Percentiles rank a stretch among this genome's conserved stretches.
phyloP scores from a whole-genome alignment of 2,329 filamentous ascomycete species.

The Blumeriella jaapii region DNA sequence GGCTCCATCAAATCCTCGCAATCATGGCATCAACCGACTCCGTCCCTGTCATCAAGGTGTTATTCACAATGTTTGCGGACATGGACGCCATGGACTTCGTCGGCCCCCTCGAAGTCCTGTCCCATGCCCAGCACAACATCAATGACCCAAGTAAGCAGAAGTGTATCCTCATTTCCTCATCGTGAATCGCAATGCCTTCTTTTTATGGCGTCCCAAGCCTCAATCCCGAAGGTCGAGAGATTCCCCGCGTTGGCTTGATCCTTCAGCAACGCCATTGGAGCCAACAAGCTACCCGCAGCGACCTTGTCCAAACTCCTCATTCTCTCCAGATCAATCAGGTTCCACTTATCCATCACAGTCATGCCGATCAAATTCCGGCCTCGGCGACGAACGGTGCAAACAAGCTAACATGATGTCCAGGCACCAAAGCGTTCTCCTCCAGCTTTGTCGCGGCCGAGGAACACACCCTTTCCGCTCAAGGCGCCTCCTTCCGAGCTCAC shows the following conservation, averaged over 20 bases:
- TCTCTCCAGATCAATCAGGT: no score
- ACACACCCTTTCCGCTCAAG: constrained; percentile 44
- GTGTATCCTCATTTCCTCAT: not conserved
- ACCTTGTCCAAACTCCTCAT: no score
- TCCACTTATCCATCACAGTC: no score
- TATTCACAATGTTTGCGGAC: constrained; percentile 42
- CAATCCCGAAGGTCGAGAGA: not conserved
- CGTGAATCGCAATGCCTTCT: constrained; percentile 4
- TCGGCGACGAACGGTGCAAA: not conserved
- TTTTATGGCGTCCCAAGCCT: constrained; percentile 5
- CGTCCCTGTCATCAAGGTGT: constrained; percentile 40
- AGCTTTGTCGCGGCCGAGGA: constrained; percentile 34
- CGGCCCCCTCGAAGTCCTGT: constrained; percentile 47
- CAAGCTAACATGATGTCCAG: constrained; percentile 11
- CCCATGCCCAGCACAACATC: constrained; percentile 39
- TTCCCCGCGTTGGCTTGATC: no score
- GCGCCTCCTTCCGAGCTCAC: constrained; percentile 60
- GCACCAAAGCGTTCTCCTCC: constrained; percentile 21
- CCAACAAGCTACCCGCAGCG: no score
- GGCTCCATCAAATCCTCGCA: constrained; percentile 15
- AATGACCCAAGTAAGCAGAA: constrained; percentile 39
- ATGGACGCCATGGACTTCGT: constrained; percentile 46
- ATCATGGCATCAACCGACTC: constrained; percentile 25
- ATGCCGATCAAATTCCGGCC: not conserved
- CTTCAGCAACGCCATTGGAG: no score